Evolutionary conservation across 345 rosid species (phyloP), one percentile per base, ranked within the genome.

Genomic region (Hibiscus mutabilis): DNA sequence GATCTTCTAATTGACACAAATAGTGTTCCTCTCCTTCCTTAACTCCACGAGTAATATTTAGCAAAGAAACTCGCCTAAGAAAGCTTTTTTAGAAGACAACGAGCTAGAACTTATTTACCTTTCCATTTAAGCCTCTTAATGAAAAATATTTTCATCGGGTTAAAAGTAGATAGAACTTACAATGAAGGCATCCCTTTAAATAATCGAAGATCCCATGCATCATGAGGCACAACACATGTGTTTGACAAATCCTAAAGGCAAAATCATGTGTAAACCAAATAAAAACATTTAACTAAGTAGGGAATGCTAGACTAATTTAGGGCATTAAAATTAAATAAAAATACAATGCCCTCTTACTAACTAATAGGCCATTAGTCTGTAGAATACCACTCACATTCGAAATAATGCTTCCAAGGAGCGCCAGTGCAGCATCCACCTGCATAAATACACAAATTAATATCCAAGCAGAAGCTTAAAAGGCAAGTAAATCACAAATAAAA

Each of bases 371-470:
- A 53, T 24, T 19, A 2, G 24, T 31, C 16, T 13, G 60, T 37
- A 53, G 47, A 31, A 55, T 58, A 52, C 16, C 46, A 82, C 96
- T 88, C 78, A 94, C 97, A 66, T 75, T 79, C 60, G 89, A 76
- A 66, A 88, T 74, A 62, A 94, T 84, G 83, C 72, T 80, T 68
- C 96, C 98, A 67, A 94, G 92, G 56, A 91, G 90, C 58, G 82
- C 60, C 71, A 94, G 70, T 82, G 85, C 84, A 77, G 92, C 89
- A 86, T 91, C 97, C 61, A 86, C 93, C 98, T 94, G 84, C 83
- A 83, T 63, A 18, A 65, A 78, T 60, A 69, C 63, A 74, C 21
- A 73, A 79, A 22, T 53, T 27, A 72, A 73, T 10, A 74, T 49
- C 35, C 21, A 46, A 66, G 49, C 57, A 42, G 46, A 70, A 60